Evolutionary conservation across 495 filamentous ascomycete species (phyloP).

Genomic region (Aspergillus coremiiformis): DNA sequence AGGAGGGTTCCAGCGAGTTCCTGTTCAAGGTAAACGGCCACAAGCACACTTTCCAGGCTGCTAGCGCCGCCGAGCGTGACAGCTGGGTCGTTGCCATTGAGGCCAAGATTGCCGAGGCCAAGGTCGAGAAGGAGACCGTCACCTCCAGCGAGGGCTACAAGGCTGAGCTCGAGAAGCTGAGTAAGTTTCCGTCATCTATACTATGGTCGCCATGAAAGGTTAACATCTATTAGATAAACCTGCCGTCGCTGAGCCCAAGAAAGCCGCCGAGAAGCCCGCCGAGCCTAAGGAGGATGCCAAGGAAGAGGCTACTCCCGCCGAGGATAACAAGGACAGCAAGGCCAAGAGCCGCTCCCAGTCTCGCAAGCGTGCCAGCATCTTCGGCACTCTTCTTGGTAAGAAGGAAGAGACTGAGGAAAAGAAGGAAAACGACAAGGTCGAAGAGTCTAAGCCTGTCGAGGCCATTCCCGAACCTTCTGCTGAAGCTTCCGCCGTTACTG

Average conservation of each 20-base stretch:
- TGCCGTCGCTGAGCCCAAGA: slow-evolving; percentile 32
- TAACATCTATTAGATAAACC: slow-evolving; percentile 43
- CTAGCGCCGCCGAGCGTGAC: slow-evolving; percentile 68
- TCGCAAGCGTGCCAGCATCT: slow-evolving; percentile 79
- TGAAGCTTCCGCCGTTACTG: slow-evolving; percentile 22
- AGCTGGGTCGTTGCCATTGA: slow-evolving; percentile 79
- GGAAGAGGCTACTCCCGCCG: slow-evolving; percentile 31
- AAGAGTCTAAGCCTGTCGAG: slow-evolving; percentile 31
- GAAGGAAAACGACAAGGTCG: slow-evolving; percentile 43
- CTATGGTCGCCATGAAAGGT: background rate
- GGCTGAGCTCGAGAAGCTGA: slow-evolving; percentile 62
- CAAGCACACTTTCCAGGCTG: slow-evolving; percentile 85
- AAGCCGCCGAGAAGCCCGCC: slow-evolving; percentile 45
- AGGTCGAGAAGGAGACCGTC: slow-evolving; percentile 61
- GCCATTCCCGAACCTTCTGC: slow-evolving; percentile 21
- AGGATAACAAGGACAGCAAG: slow-evolving; percentile 41
- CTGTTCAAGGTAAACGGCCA: slow-evolving; percentile 72
- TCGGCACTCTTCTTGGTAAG: slow-evolving; percentile 68
- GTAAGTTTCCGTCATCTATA: slow-evolving; percentile 21
- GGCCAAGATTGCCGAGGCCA: slow-evolving; percentile 68
- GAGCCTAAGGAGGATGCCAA: slow-evolving; percentile 32
- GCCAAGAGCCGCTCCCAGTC: slow-evolving; percentile 70
- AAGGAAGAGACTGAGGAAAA: slow-evolving; percentile 60
- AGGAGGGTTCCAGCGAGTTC: slow-evolving; percentile 72
- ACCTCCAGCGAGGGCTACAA: slow-evolving; percentile 71